A percentile compares a stretch with the other conserved stretches of the same genome.
phyloP scores from a whole-genome alignment of 2,329 filamentous ascomycete species.

The Cryphonectria naterciae region DNA sequence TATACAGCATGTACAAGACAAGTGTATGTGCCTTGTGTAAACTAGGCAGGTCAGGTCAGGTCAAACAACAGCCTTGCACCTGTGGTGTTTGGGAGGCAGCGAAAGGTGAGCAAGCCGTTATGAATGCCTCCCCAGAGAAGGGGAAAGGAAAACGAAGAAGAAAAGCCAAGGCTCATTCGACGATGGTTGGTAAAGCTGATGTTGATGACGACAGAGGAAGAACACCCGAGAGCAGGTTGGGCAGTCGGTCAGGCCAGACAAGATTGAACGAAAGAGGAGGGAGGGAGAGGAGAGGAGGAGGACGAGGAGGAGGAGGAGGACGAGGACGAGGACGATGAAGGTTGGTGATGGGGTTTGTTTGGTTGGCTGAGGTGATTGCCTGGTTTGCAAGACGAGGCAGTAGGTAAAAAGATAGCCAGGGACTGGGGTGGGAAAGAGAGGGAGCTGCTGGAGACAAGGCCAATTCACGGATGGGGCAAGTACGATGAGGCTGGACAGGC shows the following conservation, averaged over 20 bases:
- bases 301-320: no score
- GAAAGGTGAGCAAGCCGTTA: neutral
- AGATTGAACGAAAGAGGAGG: neutral
- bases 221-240: neutral
- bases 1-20: neutral
- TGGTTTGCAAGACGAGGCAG: neutral
- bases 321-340: no score
- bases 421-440: neutral
- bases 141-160: no score
- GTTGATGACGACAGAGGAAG: neutral
- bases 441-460: neutral
- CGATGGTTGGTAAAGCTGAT: no score
- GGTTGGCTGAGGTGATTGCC: no score
- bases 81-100: neutral
- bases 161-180: neutral
- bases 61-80: neutral
- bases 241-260: neutral
- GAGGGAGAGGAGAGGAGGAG: neutral
- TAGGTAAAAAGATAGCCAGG: neutral
- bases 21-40: neutral
- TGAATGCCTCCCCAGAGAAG: neutral
- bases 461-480: neutral
- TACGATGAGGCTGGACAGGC: neutral
- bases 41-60: neutral
- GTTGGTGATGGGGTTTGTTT: no score